Conservation (phyloP, 345 rosid species). For the Salix brachista region DNA sequence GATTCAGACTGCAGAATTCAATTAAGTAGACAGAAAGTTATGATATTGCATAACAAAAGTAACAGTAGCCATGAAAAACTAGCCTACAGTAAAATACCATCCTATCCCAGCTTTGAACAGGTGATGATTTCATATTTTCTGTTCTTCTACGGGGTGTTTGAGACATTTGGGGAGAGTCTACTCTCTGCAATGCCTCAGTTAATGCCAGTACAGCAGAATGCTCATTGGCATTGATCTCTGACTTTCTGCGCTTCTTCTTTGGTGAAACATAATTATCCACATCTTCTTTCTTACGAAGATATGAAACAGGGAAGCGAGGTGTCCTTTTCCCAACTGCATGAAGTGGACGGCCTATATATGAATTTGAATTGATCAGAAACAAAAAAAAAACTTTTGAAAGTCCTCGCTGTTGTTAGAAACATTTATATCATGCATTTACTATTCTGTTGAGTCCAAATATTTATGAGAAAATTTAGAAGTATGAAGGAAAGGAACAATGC, state of each 20-base stretch:
- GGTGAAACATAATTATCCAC: conserved; percentile 40
- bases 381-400: conserved; percentile 5
- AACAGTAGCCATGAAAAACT: neutral
- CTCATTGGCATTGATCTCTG: conserved; percentile 39
- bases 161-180: conserved; percentile 62
- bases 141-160: conserved; percentile 39
- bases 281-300: conserved; percentile 44
- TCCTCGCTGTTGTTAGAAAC: neutral
- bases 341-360: conserved; percentile 55
- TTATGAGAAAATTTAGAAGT: neutral
- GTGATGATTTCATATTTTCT: conserved; percentile 43
- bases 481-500: neutral
- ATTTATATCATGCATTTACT: neutral
- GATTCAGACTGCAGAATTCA: conserved; percentile 44
- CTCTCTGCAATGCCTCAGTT: conserved; percentile 59
- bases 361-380: conserved; percentile 18
- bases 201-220: conserved; percentile 70
- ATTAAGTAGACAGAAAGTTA: conserved; percentile 20
- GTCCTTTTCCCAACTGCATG: conserved; percentile 94
- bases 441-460: neutral
- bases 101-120: conserved; percentile 58
- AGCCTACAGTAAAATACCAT: conserved; percentile 41
- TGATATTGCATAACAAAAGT: neutral
- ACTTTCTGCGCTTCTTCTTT: conserved; percentile 49
- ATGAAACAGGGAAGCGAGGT: conserved; percentile 82